Evolutionary conservation across 1,284 basidiomycete species (phyloP), one percentile per base, ranked within the genome.

Genomic region (Puccinia horiana): DNA sequence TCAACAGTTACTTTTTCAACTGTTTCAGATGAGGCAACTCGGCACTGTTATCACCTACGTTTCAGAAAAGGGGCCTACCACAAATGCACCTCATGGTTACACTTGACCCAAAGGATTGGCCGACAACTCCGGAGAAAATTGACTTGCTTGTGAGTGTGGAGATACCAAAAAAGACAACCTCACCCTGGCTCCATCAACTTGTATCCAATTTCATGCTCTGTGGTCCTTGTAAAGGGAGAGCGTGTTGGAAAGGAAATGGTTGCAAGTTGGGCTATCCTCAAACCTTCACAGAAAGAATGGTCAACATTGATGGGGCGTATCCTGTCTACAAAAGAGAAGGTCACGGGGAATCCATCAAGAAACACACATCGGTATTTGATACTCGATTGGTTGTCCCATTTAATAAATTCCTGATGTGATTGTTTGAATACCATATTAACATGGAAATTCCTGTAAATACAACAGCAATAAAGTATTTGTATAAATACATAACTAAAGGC

Each of bases 1-100:
- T n/a, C n/a, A n/a, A n/a, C n/a, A n/a, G n/a, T 23, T 76, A 16
- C 2, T 76, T 0, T 2, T 23, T 1, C 37, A 77, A 14, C 0
- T 69, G 0, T 9, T 20, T 18, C 6, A 69, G 18, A 49, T 26
- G 2, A 20, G 20, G 26, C 32, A 26, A 3, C 23, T 78, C 2
- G 76, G 76, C 6, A 14, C 1, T 11, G 47, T 67, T 9, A 16
- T 67, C 1, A n/a, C 63, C 0, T 54, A 69, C 35, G 76, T 78
- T 69, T 37, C 56, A 78, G 29, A 67, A 67, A 37, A 0, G 63
- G 6, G 61, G 76, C 11, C 9, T 67, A 3, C 76, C 42, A 0
- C 76, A 78, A n/a, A 20, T 35, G 1, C 76, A 78, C 29, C 6
- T 67, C 0, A 49, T 78, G 8, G 18, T 78, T 12, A 67, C 37